Base-by-base conservation (phyloP, 352 stramenopile species). In the Stramenopiles sp. region DNA sequence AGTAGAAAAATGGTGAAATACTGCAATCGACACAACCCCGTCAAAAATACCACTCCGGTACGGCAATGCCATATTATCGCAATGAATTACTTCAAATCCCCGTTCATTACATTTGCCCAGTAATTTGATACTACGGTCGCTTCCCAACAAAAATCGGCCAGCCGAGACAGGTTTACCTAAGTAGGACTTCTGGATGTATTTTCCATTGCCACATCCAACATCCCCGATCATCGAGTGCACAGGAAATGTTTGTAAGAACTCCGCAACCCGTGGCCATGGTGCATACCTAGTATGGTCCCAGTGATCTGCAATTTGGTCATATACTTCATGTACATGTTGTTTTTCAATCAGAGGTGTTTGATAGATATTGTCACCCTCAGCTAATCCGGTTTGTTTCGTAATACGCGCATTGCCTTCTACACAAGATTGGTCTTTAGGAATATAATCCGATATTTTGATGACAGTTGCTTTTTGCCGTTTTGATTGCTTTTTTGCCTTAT, bases 1-100 rank as follows among this genome's bases (percentile, higher is more conserved):
- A 7, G 90, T 95, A 33, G 88, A 92, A 44, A 96, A 82, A 83
- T 96, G 91, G 83, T 96, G 91, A 85, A 96, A 86, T 22, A 96
- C 91, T 67, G 91, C 91, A 81, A 96, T 94, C 83, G 87, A 93
- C 82, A 96, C 89, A n/a, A 88, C 90, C 27, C 88, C 90, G 84
- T 96, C 91, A 80, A 87, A 93, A 80, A 84, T 85, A 7, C 85
- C 86, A 22, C 75, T 84, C 29, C 89, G 84, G 14, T 90, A 85
- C n/a, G 91, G 91, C 67, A 96, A 82, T 32, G 86, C 84, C 84
- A 94, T 87, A 75, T 86, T 90, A 85, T 96, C 91, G 44, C 86
- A 89, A n/a, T 89, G 88, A n/a, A 84, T 85, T 7, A 91, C 83
- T 0, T 90, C 88, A 7, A 85, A 87, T 0, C 86, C 88, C 86